phyloP scores from a whole-genome alignment of 169 alveolate species.

The Blepharisma undulans region DNA sequence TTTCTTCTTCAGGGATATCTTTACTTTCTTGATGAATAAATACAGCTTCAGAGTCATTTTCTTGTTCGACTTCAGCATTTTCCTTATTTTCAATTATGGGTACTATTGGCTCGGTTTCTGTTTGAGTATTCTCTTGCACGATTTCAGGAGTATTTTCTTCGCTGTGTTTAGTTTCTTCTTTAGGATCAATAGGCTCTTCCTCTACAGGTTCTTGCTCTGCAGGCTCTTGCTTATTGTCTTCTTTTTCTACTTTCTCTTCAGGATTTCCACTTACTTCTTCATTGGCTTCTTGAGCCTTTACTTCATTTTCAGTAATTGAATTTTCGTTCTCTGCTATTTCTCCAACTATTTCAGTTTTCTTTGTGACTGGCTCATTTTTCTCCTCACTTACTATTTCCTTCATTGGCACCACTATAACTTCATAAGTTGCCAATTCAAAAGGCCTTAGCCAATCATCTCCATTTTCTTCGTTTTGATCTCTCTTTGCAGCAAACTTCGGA shows the following conservation, averaged over 20 bases:
- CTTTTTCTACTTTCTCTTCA: not conserved
- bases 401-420: not conserved
- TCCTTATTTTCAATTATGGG: not conserved
- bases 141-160: not conserved
- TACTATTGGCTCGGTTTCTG: not conserved
- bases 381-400: not conserved
- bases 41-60: not conserved
- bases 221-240: not conserved
- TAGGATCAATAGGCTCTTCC: not conserved
- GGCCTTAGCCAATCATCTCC: not conserved
- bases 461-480: not conserved
- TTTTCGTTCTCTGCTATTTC: not conserved
- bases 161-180: not conserved
- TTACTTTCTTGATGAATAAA: not conserved
- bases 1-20: not conserved
- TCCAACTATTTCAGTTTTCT: not conserved
- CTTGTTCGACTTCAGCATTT: not conserved
- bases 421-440: constrained; percentile 14
- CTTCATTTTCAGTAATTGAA: not conserved
- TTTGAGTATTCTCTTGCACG: not conserved
- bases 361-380: too few species aligned
- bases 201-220: not conserved
- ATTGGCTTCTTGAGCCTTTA: not conserved
- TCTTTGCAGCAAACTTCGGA: not conserved
- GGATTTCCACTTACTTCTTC: not conserved